Conservation (phyloP, 768 basidiomycete genomes). For the Rhodosporidiobolus odoratus region DNA sequence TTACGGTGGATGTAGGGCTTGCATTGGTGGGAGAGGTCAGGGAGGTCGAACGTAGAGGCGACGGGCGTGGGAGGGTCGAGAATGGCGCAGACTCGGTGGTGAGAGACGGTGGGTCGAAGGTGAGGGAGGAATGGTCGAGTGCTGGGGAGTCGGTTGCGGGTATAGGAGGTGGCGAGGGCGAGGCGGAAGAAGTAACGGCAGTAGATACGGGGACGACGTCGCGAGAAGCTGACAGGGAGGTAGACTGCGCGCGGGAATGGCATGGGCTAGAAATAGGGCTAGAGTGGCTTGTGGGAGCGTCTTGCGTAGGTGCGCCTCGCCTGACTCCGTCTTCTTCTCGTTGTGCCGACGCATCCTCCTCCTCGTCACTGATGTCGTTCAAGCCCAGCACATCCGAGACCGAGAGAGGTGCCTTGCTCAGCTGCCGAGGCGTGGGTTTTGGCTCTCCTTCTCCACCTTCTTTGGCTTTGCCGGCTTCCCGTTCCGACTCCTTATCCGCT, state of each 20-base stretch:
- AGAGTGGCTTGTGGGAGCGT: background rate
- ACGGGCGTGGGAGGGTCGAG: background rate
- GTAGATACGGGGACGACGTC: background rate
- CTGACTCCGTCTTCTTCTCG: too few relatives aligned
- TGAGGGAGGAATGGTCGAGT: slow-evolving; percentile 3
- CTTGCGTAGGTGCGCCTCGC: background rate
- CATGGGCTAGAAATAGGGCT: background rate
- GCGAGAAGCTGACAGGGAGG: background rate
- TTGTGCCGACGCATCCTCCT: background rate
- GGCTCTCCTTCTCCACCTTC: background rate
- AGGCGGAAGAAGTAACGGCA: background rate
- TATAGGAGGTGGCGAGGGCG: background rate
- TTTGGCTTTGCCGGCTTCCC: background rate
- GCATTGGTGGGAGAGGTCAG: too few relatives aligned
- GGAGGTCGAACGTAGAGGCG: background rate
- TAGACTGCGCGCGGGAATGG: background rate
- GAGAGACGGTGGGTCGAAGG: slow-evolving; percentile 5
- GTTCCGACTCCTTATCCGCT: background rate
- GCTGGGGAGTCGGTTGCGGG: slow-evolving; percentile 1
- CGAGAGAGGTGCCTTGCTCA: background rate
- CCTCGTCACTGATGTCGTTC: background rate
- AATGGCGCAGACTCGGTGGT: slow-evolving; percentile 7
- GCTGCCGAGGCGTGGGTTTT: background rate
- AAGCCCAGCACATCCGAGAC: slow-evolving; percentile 29
- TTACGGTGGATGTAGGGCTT: too few relatives aligned